Conservation (phyloP, 169 alveolate species). For the Besnoitia besnoiti region DNA sequence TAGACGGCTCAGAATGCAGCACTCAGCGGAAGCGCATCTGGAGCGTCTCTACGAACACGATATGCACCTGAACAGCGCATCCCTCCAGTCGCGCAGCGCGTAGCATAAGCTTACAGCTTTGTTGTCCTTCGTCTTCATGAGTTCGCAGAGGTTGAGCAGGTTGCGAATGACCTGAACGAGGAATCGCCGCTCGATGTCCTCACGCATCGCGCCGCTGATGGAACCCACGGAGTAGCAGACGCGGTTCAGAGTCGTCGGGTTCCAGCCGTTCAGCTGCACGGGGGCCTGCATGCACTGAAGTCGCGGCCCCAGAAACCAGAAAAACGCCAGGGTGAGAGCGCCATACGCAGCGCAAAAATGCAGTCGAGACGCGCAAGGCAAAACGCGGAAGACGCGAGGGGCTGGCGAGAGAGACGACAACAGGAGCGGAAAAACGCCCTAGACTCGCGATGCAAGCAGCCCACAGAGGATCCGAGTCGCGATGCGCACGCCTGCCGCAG, state of each 20-base stretch:
- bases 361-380: not conserved
- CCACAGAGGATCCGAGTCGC: too few relatives aligned
- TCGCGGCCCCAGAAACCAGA: not conserved
- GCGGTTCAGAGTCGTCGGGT: slow-evolving; percentile 70
- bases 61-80: too few relatives aligned
- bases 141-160: slow-evolving; percentile 95
- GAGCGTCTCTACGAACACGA: too few relatives aligned
- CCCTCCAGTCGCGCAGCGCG: too few relatives aligned
- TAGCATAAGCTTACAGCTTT: slow-evolving; percentile 93
- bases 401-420: not conserved
- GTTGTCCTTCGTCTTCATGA: slow-evolving; percentile 96
- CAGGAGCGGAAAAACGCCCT: not conserved
- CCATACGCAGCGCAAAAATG: not conserved
- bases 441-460: too few relatives aligned
- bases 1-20: too few relatives aligned
- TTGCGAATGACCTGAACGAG: slow-evolving; percentile 93
- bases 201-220: slow-evolving; percentile 96
- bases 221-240: slow-evolving; percentile 89
- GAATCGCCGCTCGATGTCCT: slow-evolving; percentile 93
- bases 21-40: too few relatives aligned
- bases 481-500: too few relatives aligned
- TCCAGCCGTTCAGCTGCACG: slow-evolving; percentile 65
- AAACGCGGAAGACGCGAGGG: not conserved
- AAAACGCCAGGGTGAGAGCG: not conserved
- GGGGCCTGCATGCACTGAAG: slow-evolving; percentile 74